Percentiles rank a stretch among this genome's conserved stretches.
Conservation (phyloP, 1,139 yeast species). For the Williopsis jadinii region DNA sequence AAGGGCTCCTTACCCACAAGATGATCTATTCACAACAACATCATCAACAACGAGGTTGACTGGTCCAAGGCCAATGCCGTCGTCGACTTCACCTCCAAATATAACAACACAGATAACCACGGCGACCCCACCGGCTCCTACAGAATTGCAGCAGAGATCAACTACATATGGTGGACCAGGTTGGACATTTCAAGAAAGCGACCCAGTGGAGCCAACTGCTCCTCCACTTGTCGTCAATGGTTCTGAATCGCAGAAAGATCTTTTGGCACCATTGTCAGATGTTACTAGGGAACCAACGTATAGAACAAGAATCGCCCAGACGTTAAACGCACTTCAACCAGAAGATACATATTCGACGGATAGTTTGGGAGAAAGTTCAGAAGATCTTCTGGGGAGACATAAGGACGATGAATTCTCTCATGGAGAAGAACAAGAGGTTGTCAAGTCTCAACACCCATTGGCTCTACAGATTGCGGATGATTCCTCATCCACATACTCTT, state of each 20-base stretch:
- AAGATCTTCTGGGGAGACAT: constrained; percentile 2
- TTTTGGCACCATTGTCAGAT: neutral
- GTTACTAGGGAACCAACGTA: constrained; percentile 18
- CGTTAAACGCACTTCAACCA: constrained; percentile 17
- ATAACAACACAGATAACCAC: no score
- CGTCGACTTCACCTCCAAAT: constrained; percentile 3
- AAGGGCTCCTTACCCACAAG: constrained; percentile 14
- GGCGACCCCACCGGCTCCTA: no score
- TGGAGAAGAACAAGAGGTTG: neutral
- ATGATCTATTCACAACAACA: neutral
- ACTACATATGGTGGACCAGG: neutral
- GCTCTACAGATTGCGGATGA: constrained; percentile 6
- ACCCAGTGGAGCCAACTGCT: constrained; percentile 2
- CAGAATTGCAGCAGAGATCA: neutral
- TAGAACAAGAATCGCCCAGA: constrained; percentile 21
- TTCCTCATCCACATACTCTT: constrained; percentile 15
- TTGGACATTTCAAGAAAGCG: neutral
- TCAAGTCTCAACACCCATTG: neutral
- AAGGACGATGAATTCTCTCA: neutral
- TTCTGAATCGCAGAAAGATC: neutral
- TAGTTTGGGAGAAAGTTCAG: constrained; percentile 10
- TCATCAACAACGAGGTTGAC: constrained; percentile 8
- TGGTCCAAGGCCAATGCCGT: constrained; percentile 22
- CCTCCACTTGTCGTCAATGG: constrained; percentile 3
- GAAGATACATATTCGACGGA: constrained; percentile 9